Evolutionary conservation across 768 basidiomycete genomes (phyloP).

Genomic region (Ephemerocybe angulata): DNA sequence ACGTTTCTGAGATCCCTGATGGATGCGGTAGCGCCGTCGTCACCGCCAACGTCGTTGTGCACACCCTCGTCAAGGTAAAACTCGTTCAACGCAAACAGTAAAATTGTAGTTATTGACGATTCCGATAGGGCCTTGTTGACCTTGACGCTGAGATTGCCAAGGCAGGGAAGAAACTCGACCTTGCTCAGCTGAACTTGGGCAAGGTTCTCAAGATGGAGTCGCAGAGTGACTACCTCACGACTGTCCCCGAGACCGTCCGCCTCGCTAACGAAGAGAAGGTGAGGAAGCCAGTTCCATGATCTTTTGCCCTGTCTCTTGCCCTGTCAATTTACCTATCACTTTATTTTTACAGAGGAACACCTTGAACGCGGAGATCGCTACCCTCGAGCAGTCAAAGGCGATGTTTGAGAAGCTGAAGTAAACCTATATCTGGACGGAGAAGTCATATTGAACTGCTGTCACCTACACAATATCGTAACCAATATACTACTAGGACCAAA

Average conservation of each 20-base stretch:
- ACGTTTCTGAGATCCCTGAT: conserved; percentile 66
- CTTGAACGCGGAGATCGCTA: conserved; percentile 74
- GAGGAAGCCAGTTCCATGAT: too few relatives aligned
- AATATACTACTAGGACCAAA: too few relatives aligned
- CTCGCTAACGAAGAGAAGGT: conserved; percentile 81
- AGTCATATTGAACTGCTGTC: too few relatives aligned
- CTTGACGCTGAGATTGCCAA: conserved; percentile 84
- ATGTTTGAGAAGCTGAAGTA: conserved; percentile 73
- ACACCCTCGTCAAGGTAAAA: conserved; percentile 62
- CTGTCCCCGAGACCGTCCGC: conserved; percentile 77
- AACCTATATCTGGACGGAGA: too few relatives aligned
- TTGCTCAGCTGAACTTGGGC: conserved; percentile 63
- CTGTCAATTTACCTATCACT: conserved; percentile 1
- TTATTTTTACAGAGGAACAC: conserved; percentile 57
- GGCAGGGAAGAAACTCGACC: conserved; percentile 83
- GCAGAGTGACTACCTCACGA: conserved; percentile 73
- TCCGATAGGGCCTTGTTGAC: conserved; percentile 73
- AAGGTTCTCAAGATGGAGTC: conserved; percentile 74
- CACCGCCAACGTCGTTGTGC: conserved; percentile 67
- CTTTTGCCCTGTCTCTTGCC: conserved; percentile 4
- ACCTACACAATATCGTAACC: too few relatives aligned
- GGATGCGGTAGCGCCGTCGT: conserved; percentile 88
- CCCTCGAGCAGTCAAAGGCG: conserved; percentile 63
- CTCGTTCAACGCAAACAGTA: not conserved
- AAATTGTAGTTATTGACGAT: not conserved